Evolutionary conservation across 2,329 filamentous ascomycete genomes (phyloP).

Genomic region (Capronia coronata): DNA sequence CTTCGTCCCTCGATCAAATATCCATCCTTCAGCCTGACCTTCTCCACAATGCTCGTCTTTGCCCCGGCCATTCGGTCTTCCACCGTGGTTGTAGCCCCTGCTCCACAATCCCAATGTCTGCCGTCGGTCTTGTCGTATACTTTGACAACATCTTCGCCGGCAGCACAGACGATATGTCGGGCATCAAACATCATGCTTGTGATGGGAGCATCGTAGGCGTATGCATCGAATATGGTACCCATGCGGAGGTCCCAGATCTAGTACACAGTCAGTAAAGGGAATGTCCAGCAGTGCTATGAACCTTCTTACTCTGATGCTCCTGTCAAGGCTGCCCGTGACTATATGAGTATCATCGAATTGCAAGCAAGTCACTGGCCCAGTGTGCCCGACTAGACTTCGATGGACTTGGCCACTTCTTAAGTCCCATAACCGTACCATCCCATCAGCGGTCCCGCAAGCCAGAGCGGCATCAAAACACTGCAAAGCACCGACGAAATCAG

Average conservation of each 20-base stretch:
- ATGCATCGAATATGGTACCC: constrained; percentile 90
- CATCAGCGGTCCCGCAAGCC: constrained; percentile 92
- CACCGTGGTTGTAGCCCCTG: constrained; percentile 53
- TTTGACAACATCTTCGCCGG: constrained; percentile 89
- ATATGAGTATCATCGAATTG: constrained; percentile 96
- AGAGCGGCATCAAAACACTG: constrained; percentile 95
- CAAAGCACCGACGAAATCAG: constrained; percentile 88
- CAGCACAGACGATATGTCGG: constrained; percentile 80
- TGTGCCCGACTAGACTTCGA: constrained; percentile 89
- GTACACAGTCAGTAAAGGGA: constrained; percentile 17
- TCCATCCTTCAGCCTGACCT: constrained; percentile 84
- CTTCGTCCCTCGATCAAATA: constrained; percentile 86
- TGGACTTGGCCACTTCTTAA: constrained; percentile 94
- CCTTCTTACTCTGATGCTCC: constrained; percentile 77
- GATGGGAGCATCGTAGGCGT: constrained; percentile 85
- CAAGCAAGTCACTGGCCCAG: constrained; percentile 83
- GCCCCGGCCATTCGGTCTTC: constrained; percentile 59
- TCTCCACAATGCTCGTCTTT: constrained; percentile 66
- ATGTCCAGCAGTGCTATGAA: constrained; percentile 12
- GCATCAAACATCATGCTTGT: constrained; percentile 97
- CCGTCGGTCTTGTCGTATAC: constrained; percentile 97
- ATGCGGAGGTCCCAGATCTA: constrained; percentile 98
- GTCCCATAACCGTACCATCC: constrained; percentile 97
- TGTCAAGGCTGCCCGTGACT: constrained; percentile 85
- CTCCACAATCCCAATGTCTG: constrained; percentile 91